Conservation (phyloP, 345 rosid genomes). For the Hibiscus mutabilis region DNA sequence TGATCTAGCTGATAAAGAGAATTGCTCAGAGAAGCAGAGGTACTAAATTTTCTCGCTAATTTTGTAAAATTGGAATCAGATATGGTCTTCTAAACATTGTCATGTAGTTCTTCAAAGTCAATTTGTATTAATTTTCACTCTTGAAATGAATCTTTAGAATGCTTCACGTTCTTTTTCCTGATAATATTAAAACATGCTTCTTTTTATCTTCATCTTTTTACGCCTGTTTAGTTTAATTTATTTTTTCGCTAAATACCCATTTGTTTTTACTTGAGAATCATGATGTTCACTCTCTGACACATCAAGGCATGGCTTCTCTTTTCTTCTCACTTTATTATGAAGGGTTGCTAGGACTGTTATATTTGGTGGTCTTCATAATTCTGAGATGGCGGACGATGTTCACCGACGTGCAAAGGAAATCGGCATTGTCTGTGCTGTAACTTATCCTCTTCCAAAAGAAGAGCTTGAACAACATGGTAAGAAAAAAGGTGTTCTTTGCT, state of each 20-base stretch:
- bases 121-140: not conserved
- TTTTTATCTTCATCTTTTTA: not conserved
- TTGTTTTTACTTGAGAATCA: not conserved
- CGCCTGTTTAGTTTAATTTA: not conserved
- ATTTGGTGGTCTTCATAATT: slow-evolving; percentile 72
- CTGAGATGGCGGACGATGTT: slow-evolving; percentile 65
- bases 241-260: not conserved
- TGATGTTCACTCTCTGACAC: not conserved
- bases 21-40: slow-evolving; percentile 86
- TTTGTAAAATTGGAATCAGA: not conserved
- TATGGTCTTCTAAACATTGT: not conserved
- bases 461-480: slow-evolving; percentile 72
- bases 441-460: slow-evolving; percentile 71
- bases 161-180: not conserved
- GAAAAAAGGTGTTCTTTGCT: slow-evolving; percentile 1
- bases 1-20: slow-evolving; percentile 59
- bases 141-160: not conserved
- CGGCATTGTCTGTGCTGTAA: slow-evolving; percentile 72
- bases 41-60: slow-evolving; percentile 17
- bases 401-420: slow-evolving; percentile 53
- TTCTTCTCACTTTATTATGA: slow-evolving; percentile 15
- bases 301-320: not conserved
- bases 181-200: not conserved
- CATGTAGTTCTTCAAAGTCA: not conserved
- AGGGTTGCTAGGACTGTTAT: slow-evolving; percentile 93